phyloP scores from a whole-genome alignment of 371 early-diverging fungal genomes.

The Apophysomyces ossiformis region DNA sequence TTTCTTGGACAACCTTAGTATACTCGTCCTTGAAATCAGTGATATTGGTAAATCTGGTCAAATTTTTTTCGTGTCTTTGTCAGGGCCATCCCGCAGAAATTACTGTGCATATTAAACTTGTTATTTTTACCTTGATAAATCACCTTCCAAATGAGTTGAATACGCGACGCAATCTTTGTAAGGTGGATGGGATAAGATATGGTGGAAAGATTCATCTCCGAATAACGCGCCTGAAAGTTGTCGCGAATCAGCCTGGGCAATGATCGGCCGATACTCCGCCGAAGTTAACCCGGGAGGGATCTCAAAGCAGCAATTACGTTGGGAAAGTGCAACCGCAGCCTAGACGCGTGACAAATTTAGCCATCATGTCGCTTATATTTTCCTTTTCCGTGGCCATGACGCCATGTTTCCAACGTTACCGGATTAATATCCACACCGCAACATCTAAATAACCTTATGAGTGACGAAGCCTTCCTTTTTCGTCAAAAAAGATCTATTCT shows the following conservation, averaged over 20 bases:
- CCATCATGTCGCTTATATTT: not conserved
- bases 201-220: slow-evolving; percentile 75
- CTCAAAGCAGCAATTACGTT: slow-evolving; percentile 85
- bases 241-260: slow-evolving; percentile 82
- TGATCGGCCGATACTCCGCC: slow-evolving; percentile 82
- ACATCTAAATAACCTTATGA: slow-evolving; percentile 48
- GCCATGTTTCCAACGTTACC: slow-evolving; percentile 34
- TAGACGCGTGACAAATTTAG: slow-evolving; percentile 16
- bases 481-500: not conserved
- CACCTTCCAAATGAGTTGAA: slow-evolving; percentile 78
- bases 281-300: slow-evolving; percentile 71
- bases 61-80: slow-evolving; percentile 3
- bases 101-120: too few species aligned
- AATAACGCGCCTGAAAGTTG: slow-evolving; percentile 63
- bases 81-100: not conserved
- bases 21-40: slow-evolving; percentile 82
- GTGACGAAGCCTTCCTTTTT: not conserved
- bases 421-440: slow-evolving; percentile 92
- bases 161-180: slow-evolving; percentile 93
- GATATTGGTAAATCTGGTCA: slow-evolving; percentile 69
- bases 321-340: slow-evolving; percentile 83
- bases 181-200: slow-evolving; percentile 90
- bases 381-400: too few species aligned
- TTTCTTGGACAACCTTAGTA: slow-evolving; percentile 71
- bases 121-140: slow-evolving; percentile 63